Conservation (phyloP, 306 rosid genomes). For the Pterocarpus macrocarpus region DNA sequence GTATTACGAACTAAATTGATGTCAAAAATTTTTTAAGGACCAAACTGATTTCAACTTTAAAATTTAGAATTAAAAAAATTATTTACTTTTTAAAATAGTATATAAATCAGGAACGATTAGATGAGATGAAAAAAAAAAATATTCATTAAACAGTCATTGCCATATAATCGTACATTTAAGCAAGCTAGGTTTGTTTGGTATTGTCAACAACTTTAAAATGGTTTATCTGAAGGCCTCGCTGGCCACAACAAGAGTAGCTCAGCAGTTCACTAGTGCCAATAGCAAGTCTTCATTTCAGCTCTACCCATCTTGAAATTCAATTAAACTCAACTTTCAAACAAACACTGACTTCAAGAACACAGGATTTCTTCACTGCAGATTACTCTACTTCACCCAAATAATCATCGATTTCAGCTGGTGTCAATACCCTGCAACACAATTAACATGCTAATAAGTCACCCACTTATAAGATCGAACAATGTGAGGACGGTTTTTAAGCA, state of each 20-base stretch:
- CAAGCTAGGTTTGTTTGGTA: constrained; percentile 37
- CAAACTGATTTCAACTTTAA: no score
- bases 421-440: constrained; percentile 78
- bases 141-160: not conserved
- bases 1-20: no score
- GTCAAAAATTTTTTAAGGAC: no score
- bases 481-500: not conserved
- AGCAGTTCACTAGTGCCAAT: constrained; percentile 39
- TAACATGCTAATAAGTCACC: constrained; percentile 24
- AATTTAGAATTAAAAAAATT: no score
- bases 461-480: not conserved
- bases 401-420: constrained; percentile 96
- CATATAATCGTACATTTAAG: constrained; percentile 7
- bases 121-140: not conserved
- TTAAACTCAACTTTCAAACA: constrained; percentile 44
- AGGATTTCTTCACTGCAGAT: constrained; percentile 39
- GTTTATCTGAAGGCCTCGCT: constrained; percentile 36
- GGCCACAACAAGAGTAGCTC: constrained; percentile 40
- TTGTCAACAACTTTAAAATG: constrained; percentile 29
- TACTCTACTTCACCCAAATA: constrained; percentile 96
- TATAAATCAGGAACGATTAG: not conserved
- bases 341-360: constrained; percentile 38
- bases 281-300: constrained; percentile 19
- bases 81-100: no score
- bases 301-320: constrained; percentile 35